A percentile compares a stretch with the other conserved stretches of the same genome.
Conservation (phyloP, 371 early-diverging fungal species). For the Mucor saturninus region DNA sequence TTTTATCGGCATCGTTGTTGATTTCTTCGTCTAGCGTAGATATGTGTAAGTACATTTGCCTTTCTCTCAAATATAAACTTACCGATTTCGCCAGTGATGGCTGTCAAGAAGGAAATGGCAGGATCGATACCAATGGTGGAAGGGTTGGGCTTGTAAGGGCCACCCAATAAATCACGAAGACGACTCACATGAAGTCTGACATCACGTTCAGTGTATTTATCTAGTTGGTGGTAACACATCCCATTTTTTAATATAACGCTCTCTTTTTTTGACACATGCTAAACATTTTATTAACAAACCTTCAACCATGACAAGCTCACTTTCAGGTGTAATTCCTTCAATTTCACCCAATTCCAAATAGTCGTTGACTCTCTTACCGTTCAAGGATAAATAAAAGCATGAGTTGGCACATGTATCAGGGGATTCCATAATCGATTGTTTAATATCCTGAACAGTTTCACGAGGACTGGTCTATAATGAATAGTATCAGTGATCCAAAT, state of each 20-base stretch:
- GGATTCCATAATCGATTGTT: conserved; percentile 85
- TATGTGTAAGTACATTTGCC: background rate
- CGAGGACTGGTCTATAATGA: conserved; percentile 64
- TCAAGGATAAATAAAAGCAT: conserved; percentile 84
- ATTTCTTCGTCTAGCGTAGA: conserved; percentile 45
- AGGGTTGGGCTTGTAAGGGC: conserved; percentile 73
- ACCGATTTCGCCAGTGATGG: conserved; percentile 70
- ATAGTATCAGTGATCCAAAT: no score
- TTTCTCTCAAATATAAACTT: conserved; percentile 5
- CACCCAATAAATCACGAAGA: conserved; percentile 82
- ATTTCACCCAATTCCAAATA: conserved; percentile 76
- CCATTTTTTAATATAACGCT: conserved; percentile 18
- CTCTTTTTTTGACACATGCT: conserved; percentile 21
- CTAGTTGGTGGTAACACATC: conserved; percentile 35
- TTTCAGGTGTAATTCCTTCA: conserved; percentile 73
- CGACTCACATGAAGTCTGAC: conserved; percentile 88
- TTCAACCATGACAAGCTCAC: conserved; percentile 72
- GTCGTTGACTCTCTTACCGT: conserved; percentile 75
- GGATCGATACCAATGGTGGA: conserved; percentile 77
- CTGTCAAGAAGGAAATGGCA: conserved; percentile 71
- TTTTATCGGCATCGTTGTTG: conserved; percentile 42
- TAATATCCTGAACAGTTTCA: conserved; percentile 86
- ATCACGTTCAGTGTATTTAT: conserved; percentile 88
- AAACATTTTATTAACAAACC: conserved; percentile 47
- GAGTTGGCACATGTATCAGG: conserved; percentile 86